Evolutionary conservation across 192 early-diverging fungal genomes (phyloP).

Genomic region (Backusella luteola): DNA sequence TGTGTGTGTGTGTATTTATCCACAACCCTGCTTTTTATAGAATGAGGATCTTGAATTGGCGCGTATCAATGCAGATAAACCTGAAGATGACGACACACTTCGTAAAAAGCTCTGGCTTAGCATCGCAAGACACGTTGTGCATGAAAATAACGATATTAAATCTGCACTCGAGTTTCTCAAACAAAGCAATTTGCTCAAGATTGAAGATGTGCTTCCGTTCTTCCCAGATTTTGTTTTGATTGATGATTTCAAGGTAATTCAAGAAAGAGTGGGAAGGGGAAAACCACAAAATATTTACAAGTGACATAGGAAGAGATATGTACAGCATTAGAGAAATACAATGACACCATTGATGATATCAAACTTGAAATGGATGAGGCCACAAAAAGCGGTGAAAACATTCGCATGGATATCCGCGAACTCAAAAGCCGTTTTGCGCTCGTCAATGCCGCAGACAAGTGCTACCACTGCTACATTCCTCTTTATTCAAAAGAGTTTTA

Average conservation of each 20-base stretch:
- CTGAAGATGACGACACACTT: slow-evolving; percentile 79
- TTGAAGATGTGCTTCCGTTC: slow-evolving; percentile 95
- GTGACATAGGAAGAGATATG: slow-evolving; percentile 76
- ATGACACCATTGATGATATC: slow-evolving; percentile 83
- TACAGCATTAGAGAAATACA: slow-evolving; percentile 89
- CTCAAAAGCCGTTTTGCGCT: slow-evolving; percentile 75
- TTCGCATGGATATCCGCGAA: slow-evolving; percentile 86
- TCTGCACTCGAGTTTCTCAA: slow-evolving; percentile 82
- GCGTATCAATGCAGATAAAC: slow-evolving; percentile 90
- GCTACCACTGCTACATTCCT: slow-evolving; percentile 74
- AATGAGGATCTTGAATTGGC: slow-evolving; percentile 86
- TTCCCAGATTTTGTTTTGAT: slow-evolving; percentile 98
- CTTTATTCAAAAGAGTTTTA: slow-evolving; percentile 88
- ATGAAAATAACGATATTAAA: slow-evolving; percentile 82
- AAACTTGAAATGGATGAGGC: slow-evolving; percentile 96
- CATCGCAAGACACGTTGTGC: slow-evolving; percentile 90
- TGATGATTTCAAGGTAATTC: slow-evolving; percentile 85
- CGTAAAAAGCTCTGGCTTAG: slow-evolving; percentile 90
- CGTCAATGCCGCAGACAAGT: slow-evolving; percentile 69
- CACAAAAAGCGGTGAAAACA: slow-evolving; percentile 87
- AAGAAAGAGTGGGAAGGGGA: background rate
- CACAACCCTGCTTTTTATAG: slow-evolving; percentile 29
- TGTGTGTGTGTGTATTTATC: background rate
- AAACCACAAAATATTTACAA: background rate
- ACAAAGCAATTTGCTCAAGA: slow-evolving; percentile 79